Conservation (phyloP, 2,329 filamentous ascomycete genomes). For the Aureobasidium melanogenum region DNA sequence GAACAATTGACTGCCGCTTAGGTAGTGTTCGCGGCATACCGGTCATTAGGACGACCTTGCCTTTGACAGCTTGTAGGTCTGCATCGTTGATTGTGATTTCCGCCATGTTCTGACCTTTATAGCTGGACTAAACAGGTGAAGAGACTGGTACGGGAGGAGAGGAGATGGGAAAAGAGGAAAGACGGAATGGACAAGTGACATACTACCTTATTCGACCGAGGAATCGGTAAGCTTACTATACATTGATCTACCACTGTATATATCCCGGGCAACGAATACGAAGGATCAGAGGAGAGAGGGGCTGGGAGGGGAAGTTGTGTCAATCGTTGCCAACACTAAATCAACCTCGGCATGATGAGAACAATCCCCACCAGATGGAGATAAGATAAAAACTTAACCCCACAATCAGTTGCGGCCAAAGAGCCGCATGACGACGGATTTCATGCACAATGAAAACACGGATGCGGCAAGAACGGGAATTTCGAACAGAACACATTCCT, state of each 20-base stretch:
- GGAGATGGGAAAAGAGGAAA: background rate
- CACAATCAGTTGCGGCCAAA: background rate
- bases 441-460: background rate
- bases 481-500: background rate
- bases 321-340: background rate
- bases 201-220: background rate
- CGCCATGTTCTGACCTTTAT: background rate
- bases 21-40: background rate
- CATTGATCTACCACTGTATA: background rate
- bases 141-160: background rate
- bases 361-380: background rate
- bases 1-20: slow-evolving; percentile 4
- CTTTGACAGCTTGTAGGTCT: slow-evolving; percentile 22
- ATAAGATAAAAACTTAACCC: background rate
- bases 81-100: slow-evolving; percentile 38
- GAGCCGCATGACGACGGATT: background rate
- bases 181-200: background rate
- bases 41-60: slow-evolving; percentile 5
- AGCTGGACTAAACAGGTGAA: background rate
- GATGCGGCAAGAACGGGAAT: background rate
- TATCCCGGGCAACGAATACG: background rate
- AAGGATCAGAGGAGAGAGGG: background rate
- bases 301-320: background rate
- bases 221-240: background rate
- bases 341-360: background rate